Percentiles rank a stretch among this genome's conserved stretches.
Conservation (phyloP, 139 green algal genomes). For the Microglena sp. region DNA sequence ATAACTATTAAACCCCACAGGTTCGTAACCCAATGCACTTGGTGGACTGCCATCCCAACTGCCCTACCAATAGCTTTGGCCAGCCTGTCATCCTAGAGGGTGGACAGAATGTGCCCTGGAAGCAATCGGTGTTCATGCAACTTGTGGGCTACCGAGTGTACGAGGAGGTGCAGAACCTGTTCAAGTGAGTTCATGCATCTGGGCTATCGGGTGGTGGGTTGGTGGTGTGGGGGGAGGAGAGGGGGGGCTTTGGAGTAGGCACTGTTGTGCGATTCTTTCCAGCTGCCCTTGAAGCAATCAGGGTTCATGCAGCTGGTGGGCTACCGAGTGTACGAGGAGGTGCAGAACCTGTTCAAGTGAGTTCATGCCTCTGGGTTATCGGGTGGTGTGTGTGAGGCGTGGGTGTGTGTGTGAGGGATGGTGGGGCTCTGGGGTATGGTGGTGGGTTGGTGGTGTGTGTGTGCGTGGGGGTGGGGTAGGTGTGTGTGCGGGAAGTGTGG, state of each 20-base stretch:
- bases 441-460: too few relatives aligned
- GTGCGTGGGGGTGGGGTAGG: too few relatives aligned
- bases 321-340: constrained; percentile 21
- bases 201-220: too few relatives aligned
- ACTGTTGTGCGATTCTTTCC: too few relatives aligned
- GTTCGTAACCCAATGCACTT: constrained; percentile 37
- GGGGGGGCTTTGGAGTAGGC: too few relatives aligned
- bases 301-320: constrained; percentile 34
- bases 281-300: too few relatives aligned
- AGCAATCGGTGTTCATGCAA: constrained; percentile 31
- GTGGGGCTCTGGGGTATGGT: too few relatives aligned
- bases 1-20: too few relatives aligned
- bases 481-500: too few relatives aligned
- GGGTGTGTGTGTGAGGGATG: too few relatives aligned
- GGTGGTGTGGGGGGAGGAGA: too few relatives aligned
- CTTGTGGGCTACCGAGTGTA: constrained; percentile 25
- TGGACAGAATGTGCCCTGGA: constrained; percentile 28
- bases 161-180: constrained; percentile 21
- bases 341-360: constrained; percentile 21
- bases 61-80: constrained; percentile 33
- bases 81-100: constrained; percentile 34
- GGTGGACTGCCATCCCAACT: constrained; percentile 38
- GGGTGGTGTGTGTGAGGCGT: background rate
- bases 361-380: background rate
- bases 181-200: constrained; percentile 20